Conservation (phyloP, 176 grass and related monocot species). For the Zizania latifolia region DNA sequence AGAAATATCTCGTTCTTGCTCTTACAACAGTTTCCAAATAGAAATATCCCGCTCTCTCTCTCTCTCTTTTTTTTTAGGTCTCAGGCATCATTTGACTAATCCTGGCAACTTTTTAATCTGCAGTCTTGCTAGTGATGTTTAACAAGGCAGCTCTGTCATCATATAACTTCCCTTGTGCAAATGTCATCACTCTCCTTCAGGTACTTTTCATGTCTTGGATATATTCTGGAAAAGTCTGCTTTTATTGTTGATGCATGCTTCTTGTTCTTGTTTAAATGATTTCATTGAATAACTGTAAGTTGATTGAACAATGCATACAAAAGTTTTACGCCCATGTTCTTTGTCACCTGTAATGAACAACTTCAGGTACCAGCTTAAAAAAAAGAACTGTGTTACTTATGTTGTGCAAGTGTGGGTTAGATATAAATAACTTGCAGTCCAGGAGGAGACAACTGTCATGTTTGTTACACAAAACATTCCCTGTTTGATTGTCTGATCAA, state of each 20-base stretch:
- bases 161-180: slow-evolving; percentile 88
- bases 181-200: slow-evolving; percentile 98
- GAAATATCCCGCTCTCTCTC: background rate
- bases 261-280: too few relatives aligned
- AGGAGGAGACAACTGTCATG: background rate
- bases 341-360: too few relatives aligned
- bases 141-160: slow-evolving; percentile 97
- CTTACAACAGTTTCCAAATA: background rate
- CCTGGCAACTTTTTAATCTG: slow-evolving; percentile 27
- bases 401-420: background rate
- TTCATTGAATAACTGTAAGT: too few relatives aligned
- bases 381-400: background rate
- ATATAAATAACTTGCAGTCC: background rate
- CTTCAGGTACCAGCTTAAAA: too few relatives aligned
- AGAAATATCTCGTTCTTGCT: background rate
- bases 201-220: slow-evolving; percentile 43
- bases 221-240: background rate
- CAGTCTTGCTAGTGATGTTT: slow-evolving; percentile 96
- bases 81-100: slow-evolving; percentile 9
- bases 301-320: too few relatives aligned
- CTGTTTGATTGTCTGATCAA: too few relatives aligned
- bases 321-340: too few relatives aligned
- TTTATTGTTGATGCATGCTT: background rate
- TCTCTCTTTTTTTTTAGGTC: background rate
- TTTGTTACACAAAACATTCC: background rate